Percentiles rank a stretch among this genome's conserved stretches.
Conservation (phyloP, 139 green algal species). For the Yamagishiella unicocca region DNA sequence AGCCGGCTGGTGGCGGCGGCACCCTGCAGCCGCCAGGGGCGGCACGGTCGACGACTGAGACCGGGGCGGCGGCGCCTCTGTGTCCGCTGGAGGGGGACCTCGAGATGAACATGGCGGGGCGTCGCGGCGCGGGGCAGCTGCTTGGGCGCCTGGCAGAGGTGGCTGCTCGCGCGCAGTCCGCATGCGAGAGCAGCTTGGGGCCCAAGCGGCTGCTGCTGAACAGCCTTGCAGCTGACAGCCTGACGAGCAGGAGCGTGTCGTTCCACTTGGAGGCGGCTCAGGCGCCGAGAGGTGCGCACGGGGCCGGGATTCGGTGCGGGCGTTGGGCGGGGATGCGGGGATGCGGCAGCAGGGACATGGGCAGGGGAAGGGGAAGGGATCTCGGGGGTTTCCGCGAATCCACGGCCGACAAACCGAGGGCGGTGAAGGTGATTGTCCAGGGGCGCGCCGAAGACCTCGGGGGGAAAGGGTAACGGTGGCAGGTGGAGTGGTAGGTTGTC, state of each 20-base stretch:
- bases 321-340: neutral
- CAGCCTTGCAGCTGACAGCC: too few relatives aligned
- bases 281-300: constrained; percentile 4
- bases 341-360: too few relatives aligned
- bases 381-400: too few relatives aligned
- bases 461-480: too few relatives aligned
- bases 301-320: too few relatives aligned
- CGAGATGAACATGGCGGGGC: neutral
- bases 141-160: neutral
- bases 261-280: constrained; percentile 33
- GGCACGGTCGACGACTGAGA: neutral
- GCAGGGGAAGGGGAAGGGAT: too few relatives aligned
- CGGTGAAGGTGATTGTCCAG: too few relatives aligned
- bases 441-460: too few relatives aligned
- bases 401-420: too few relatives aligned
- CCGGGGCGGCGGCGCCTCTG: neutral
- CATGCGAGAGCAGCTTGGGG: neutral
- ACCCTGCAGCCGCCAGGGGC: neutral
- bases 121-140: neutral
- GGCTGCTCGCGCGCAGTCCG: neutral
- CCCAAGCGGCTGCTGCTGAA: neutral
- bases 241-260: constrained; percentile 3
- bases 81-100: constrained; percentile 18
- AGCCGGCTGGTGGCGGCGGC: neutral
- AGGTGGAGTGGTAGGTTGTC: neutral